These are phyloP conservation scores for Lagerstroemia fauriei DNA, from an alignment of 441 rosid genomes.

Conservation along the genomic window DNA sequence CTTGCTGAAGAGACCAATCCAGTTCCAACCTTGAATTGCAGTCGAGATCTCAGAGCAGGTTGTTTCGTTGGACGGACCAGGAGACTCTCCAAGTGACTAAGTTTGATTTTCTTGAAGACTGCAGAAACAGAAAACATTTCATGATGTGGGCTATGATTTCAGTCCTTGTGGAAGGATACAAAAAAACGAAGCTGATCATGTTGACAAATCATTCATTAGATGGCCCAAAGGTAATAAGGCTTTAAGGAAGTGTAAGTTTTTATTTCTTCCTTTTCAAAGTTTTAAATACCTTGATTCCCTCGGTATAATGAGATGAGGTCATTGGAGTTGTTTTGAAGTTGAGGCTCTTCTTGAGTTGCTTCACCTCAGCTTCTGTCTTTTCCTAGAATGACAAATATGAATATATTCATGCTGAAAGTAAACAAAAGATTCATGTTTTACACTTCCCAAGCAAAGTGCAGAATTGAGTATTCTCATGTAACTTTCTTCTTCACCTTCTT, in stretches of 20 bases:
- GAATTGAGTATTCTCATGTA: no score
- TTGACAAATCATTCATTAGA: neutral
- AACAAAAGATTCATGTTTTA: no score
- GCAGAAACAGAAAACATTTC: neutral
- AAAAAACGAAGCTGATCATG: no score
- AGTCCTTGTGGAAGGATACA: no score
- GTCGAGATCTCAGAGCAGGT: constrained; percentile 25
- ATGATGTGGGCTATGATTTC: neutral
- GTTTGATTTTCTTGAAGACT: constrained; percentile 29
- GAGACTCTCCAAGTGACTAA: constrained; percentile 25
- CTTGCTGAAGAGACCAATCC: constrained; percentile 9
- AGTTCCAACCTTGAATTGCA: constrained; percentile 34
- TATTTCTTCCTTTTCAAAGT: neutral
- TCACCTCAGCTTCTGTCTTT: constrained; percentile 57
- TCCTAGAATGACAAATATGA: constrained; percentile 43
- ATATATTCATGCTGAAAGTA: neutral
- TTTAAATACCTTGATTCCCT: constrained; percentile 53
- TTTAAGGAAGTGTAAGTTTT: neutral
- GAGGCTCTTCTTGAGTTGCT: constrained; percentile 63
- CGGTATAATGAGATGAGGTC: constrained; percentile 68
- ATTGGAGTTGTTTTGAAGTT: constrained; percentile 81
- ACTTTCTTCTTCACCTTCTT: no score
- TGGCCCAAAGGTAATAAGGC: neutral
- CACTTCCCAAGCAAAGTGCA: neutral
- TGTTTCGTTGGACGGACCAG: constrained; percentile 30